Evolutionary conservation across 1,284 basidiomycete species (phyloP).

Genomic region (Mycosarcoma maydis): DNA sequence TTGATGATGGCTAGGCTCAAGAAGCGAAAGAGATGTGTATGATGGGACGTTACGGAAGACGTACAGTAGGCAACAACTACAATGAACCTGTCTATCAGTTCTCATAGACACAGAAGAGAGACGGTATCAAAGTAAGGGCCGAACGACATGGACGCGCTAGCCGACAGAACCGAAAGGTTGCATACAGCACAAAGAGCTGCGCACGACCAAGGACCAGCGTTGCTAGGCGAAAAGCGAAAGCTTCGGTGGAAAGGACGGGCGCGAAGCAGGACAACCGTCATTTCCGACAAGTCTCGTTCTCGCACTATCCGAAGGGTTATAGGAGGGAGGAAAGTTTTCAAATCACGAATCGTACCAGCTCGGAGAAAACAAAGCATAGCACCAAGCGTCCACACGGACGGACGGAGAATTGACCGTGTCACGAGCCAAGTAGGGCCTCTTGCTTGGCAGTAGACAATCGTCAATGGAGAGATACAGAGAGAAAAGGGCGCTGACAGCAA

Average conservation of each 20-base stretch:
- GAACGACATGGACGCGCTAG: neutral
- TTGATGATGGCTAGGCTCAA: no score
- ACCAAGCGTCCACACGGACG: no score
- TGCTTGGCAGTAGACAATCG: neutral
- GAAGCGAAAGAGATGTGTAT: no score
- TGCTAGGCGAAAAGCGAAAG: neutral
- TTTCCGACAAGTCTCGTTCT: conserved; percentile 3
- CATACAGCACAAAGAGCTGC: neutral
- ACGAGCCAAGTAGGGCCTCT: neutral
- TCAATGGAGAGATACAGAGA: neutral
- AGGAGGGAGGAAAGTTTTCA: neutral
- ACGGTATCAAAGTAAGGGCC: neutral
- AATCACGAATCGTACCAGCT: neutral
- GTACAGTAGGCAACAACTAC: no score
- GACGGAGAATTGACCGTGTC: no score
- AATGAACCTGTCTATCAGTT: no score
- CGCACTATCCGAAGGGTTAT: conserved; percentile 10
- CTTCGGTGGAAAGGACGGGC: neutral
- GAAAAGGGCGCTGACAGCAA: no score
- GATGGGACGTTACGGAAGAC: no score
- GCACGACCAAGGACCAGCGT: no score
- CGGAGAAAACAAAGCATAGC: conserved; percentile 11
- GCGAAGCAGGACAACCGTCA: no score
- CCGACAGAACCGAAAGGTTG: conserved; percentile 16
- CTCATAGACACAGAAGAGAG: neutral